Base-by-base conservation (phyloP, 1,284 basidiomycete genomes). In the Ustilago lituana region DNA sequence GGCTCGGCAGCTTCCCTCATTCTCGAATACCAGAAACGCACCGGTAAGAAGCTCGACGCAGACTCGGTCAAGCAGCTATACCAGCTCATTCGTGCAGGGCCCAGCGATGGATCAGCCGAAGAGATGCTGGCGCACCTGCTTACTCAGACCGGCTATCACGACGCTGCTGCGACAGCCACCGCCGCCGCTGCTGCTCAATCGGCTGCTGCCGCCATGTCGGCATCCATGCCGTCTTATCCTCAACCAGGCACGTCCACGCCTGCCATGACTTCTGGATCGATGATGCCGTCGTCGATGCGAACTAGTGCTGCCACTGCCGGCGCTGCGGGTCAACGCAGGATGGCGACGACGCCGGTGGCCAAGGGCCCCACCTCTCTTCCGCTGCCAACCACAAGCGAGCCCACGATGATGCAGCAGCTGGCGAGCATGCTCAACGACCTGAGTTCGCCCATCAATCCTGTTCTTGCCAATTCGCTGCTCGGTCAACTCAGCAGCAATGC, bases 21-120 rank as follows among this genome's bases (percentile, higher is more conserved):
- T 38, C 59, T 76, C 53, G 74, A 73, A 23, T 73, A 76, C 22
- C 72, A 76, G 58, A 73, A 70, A 55, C 71, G 68, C 19, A 56
- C 58, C 20, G 64, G 64, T 43, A 63, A 68, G 48, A 57, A 58
- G 39, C 53, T 61, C 39, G 73, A 71, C 49, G 58, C 64, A 12
- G 58, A 65, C 24, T 43, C 60, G 37, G 58, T 59, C 51, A 47
- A 51, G 23, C 39, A 59, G 22, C 40, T 63, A 10, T 52, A 55
- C 35, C 53, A 51, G 47, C 43, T 50, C 52, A 49, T 67, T 41
- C 55, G 74, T 47, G 31, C 63, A 35, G 37, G 67, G 38, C 56
- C 74, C 37, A 50, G 48, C 60, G 50, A 68, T 47, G 57, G 62
- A 15, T 26, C 66, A 31, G 46, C 60, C 58, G 46, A 69, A 41